phyloP scores from a whole-genome alignment of 1,284 basidiomycete species.

The Cutaneotrichosporon dermatis region DNA sequence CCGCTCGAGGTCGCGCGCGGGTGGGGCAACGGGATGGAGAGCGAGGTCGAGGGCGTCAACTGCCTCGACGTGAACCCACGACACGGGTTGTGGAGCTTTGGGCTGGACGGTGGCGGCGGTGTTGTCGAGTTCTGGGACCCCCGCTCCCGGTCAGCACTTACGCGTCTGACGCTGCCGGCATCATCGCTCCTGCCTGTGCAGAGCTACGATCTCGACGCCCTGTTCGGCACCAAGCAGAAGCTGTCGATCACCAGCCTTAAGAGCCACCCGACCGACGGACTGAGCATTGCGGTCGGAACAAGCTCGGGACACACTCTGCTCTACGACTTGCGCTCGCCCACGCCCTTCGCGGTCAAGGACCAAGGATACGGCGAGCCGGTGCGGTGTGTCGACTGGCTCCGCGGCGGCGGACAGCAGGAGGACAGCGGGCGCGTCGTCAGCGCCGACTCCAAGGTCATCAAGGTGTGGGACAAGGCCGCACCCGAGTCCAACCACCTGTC shows the following conservation, averaged over 20 bases:
- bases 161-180: slow-evolving; percentile 66
- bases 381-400: slow-evolving; percentile 82
- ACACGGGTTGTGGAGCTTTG: slow-evolving; percentile 87
- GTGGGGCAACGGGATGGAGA: slow-evolving; percentile 53
- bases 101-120: slow-evolving; percentile 59
- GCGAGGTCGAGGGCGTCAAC: slow-evolving; percentile 72
- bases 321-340: slow-evolving; percentile 85
- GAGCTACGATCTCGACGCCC: slow-evolving; percentile 30
- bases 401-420: slow-evolving; percentile 82
- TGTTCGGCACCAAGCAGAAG: slow-evolving; percentile 35
- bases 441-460: slow-evolving; percentile 90
- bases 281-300: slow-evolving; percentile 91
- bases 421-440: slow-evolving; percentile 68
- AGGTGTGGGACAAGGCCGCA: slow-evolving; percentile 87
- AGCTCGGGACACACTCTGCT: slow-evolving; percentile 89
- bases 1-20: slow-evolving; percentile 60
- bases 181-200: slow-evolving; percentile 55
- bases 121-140: slow-evolving; percentile 96
- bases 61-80: slow-evolving; percentile 88
- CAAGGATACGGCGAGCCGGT: slow-evolving; percentile 95
- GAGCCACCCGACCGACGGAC: slow-evolving; percentile 72
- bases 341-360: slow-evolving; percentile 84
- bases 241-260: slow-evolving; percentile 79
- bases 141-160: slow-evolving; percentile 62
- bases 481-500: slow-evolving; percentile 85